A percentile compares a stretch with the other conserved stretches of the same genome.
phyloP scores from a whole-genome alignment of 2,329 filamentous ascomycete genomes.

The Calonectria fujianensis region DNA sequence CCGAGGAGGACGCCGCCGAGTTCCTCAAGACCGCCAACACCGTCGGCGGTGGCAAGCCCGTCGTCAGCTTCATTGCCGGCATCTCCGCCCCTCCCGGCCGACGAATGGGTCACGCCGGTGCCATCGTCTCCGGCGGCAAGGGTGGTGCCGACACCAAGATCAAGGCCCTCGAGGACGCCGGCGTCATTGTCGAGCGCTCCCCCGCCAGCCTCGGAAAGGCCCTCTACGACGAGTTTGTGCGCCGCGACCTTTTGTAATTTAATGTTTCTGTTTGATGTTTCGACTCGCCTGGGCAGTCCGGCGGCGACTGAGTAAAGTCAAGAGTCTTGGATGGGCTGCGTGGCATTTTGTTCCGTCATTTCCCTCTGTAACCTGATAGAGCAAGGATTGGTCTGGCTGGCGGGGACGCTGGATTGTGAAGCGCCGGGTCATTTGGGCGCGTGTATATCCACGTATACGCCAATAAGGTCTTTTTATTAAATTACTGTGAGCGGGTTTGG shows the following conservation, averaged over 20 bases:
- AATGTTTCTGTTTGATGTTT: conserved; percentile 44
- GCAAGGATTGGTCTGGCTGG: conserved; percentile 55
- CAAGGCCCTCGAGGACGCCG: conserved; percentile 91
- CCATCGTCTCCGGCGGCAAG: conserved; percentile 98
- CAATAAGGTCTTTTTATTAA: conserved; percentile 51
- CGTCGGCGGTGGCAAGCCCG: conserved; percentile 89
- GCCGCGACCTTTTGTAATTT: conserved; percentile 91
- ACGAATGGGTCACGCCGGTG: conserved; percentile 98
- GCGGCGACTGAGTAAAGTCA: conserved; percentile 49
- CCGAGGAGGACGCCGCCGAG: conserved; percentile 98
- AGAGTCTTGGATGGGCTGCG: conserved; percentile 53
- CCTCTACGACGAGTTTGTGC: conserved; percentile 95
- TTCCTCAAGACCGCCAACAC: conserved; percentile 96
- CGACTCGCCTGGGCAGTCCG: conserved; percentile 37
- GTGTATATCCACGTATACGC: conserved; percentile 52
- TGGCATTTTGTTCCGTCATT: conserved; percentile 57
- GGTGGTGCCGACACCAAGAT: conserved; percentile 99
- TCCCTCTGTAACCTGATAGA: conserved; percentile 61
- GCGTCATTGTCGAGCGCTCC: conserved; percentile 96
- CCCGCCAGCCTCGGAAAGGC: conserved; percentile 95
- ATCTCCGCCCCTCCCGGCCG: conserved; percentile 97
- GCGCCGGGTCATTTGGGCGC: conserved; percentile 50
- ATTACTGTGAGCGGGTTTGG: conserved; percentile 39
- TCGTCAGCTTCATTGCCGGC: conserved; percentile 98
- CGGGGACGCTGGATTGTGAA: conserved; percentile 53